Base-by-base conservation (phyloP, 768 basidiomycete genomes). In the Pleurotus ostreatus region DNA sequence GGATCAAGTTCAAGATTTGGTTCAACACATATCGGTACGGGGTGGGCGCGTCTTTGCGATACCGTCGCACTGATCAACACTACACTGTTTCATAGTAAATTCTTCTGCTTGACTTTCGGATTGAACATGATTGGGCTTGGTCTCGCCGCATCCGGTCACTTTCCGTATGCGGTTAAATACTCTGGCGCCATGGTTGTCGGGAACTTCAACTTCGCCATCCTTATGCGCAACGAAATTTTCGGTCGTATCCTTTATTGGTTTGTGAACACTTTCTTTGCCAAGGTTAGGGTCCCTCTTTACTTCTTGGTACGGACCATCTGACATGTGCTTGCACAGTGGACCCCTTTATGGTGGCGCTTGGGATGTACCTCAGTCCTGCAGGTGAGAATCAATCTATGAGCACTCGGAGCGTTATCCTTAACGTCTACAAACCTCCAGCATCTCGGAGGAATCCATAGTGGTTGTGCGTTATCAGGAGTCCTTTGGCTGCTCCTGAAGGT, bases 211-310 rank as follows among this genome's bases (percentile, higher is more conserved):
- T 75, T 86, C 48, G 79, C 86, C 4, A 81, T 90, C 49, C 74
- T 90, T 25, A 83, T 90, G 80, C 78, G 88, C 9, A 91, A 90
- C 63, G 88, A 91, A 60, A 77, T 88, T 11, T 90, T 91, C 57
- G 85, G 87, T 22, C 86, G 88, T 26, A 60, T 82, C 39, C 67
- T 91, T 16, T 91, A 88, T 65, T 66, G 77, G 54, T 69, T 86
- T 51, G 78, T 87, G 58, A 91, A 88, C 67, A 85, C 82, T 0
- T 71, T 68, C 59, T 89, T 90, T 57, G 85, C 86, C 20, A 89
- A 88, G 78, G 85, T 83, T 60, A 9, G 68, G 37, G 37, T 13
- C 20, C n/a, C 18, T 20, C 16, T 15, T 55, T 41, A 52, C 41
- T 23, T 49, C 46, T 38, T 15, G 39, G 7, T 51, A 16, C 34